phyloP scores from a whole-genome alignment of 2,329 filamentous ascomycete species.

The Fusarium ambrosium region DNA sequence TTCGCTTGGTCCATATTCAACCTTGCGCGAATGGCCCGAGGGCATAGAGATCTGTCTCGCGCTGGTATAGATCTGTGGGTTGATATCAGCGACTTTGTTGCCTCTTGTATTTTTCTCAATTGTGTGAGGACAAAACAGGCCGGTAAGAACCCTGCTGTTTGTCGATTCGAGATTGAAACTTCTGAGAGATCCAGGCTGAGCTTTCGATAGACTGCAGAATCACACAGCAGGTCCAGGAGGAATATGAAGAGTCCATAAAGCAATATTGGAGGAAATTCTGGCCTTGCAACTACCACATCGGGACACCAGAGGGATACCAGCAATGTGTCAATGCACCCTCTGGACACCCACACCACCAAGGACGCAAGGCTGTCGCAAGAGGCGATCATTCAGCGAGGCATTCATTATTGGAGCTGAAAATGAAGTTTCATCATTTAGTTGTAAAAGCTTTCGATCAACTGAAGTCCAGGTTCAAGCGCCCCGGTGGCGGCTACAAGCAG shows the following conservation, averaged over 20 bases:
- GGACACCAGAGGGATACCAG: background rate
- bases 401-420: accelerated
- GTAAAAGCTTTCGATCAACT: background rate
- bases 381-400: background rate
- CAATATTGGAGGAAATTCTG: background rate
- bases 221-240: accelerated
- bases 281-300: background rate
- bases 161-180: background rate
- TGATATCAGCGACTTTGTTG: background rate
- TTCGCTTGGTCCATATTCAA: background rate
- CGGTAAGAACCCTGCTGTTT: background rate
- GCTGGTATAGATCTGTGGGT: background rate
- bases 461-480: accelerated
- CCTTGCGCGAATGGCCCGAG: background rate
- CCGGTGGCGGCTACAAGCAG: accelerated
- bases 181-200: background rate
- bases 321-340: background rate
- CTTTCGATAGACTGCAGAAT: background rate
- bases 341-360: background rate
- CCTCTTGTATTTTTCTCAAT: background rate
- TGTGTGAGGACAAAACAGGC: background rate
- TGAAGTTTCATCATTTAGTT: accelerated
- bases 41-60: background rate
- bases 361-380: accelerated
- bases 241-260: accelerated